Evolutionary conservation across 495 filamentous ascomycete species (phyloP).

Genomic region (Xylaria nigripes): DNA sequence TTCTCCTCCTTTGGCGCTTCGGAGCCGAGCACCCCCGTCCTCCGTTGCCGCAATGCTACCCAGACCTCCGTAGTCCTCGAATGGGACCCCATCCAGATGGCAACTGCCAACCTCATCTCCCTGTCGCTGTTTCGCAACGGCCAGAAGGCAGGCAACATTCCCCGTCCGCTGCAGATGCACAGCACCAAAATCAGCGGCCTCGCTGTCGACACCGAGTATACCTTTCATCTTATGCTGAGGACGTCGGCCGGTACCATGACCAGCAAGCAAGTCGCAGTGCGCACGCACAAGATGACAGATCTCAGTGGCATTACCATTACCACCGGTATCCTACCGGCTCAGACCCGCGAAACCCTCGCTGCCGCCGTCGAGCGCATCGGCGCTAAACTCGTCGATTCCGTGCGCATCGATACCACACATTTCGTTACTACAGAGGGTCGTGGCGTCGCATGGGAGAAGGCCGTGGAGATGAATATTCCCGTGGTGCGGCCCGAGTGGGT

Average conservation of each 20-base stretch:
- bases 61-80: conserved; percentile 96
- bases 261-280: conserved; percentile 74
- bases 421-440: conserved; percentile 97
- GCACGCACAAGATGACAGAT: conserved; percentile 98
- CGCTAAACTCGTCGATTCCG: conserved; percentile 80
- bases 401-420: conserved; percentile 96
- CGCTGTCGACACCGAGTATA: conserved; percentile 90
- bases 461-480: conserved; percentile 95
- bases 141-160: conserved; percentile 90
- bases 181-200: conserved; percentile 97
- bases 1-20: conserved; percentile 73
- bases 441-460: conserved; percentile 86
- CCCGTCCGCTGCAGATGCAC: conserved; percentile 71
- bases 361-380: conserved; percentile 80
- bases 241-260: conserved; percentile 83
- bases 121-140: conserved; percentile 91
- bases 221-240: conserved; percentile 84
- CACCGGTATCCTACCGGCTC: conserved; percentile 71
- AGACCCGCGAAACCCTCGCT: conserved; percentile 63
- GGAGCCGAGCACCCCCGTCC: conserved; percentile 67
- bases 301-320: conserved; percentile 93
- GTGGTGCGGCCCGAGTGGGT: conserved; percentile 98
- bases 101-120: conserved; percentile 80
- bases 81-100: conserved; percentile 92
- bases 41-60: conserved; percentile 90